Evolutionary conservation across 2,329 filamentous ascomycete species (phyloP).

Genomic region (Botrytis galanthina): DNA sequence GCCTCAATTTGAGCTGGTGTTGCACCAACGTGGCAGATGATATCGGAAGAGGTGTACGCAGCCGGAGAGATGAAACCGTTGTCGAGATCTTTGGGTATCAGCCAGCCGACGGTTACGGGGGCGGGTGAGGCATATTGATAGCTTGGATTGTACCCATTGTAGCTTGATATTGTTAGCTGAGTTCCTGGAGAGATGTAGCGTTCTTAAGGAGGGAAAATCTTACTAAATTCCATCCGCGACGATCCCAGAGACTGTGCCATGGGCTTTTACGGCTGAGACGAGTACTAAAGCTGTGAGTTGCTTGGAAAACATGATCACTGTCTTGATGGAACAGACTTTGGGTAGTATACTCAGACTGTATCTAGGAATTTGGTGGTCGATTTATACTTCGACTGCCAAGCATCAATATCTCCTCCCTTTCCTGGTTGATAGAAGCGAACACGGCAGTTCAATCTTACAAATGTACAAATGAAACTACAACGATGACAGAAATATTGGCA

Average conservation of each 20-base stretch:
- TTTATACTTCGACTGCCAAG: constrained; percentile 6
- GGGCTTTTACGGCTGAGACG: constrained; percentile 29
- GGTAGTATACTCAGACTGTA: not conserved
- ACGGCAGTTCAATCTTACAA: not conserved
- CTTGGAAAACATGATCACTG: constrained; percentile 25
- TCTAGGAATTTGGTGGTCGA: not conserved
- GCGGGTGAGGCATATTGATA: constrained; percentile 38
- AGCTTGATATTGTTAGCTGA: constrained; percentile 30
- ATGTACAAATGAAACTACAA: not conserved
- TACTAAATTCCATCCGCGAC: constrained; percentile 37
- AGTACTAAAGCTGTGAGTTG: constrained; percentile 26
- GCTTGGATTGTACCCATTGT: constrained; percentile 38
- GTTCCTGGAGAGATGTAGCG: constrained; percentile 3
- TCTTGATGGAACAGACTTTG: not conserved
- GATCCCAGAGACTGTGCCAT: constrained; percentile 34
- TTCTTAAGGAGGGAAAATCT: constrained; percentile 4
- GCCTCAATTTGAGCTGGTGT: constrained; percentile 51
- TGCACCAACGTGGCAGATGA: constrained; percentile 61
- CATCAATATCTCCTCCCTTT: not conserved
- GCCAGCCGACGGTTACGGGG: constrained; percentile 54
- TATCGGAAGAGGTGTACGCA: constrained; percentile 49
- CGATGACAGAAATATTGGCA: not conserved
- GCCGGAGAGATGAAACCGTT: constrained; percentile 51
- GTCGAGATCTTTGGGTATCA: constrained; percentile 46
- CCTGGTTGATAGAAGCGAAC: not conserved